Base-by-base conservation (phyloP, 352 stramenopile species). In the Phytophthora constricta region DNA sequence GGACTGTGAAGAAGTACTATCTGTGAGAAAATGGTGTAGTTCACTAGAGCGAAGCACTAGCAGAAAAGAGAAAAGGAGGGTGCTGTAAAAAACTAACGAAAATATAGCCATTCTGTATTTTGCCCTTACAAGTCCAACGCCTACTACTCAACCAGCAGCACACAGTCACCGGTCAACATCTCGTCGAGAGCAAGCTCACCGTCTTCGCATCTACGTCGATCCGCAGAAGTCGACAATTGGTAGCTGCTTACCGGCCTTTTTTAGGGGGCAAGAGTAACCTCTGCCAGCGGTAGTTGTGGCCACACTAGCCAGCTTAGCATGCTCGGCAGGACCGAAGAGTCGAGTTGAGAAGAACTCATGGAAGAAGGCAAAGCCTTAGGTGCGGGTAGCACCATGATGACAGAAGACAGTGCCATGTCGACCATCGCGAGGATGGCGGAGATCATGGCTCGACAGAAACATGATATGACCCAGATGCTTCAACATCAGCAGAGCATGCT, bases 21-120 rank as follows among this genome's bases (percentile, higher is more conserved):
- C n/a, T 23, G 9, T 13, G 13, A 26, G 42, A 8, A 20, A 27
- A 14, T 27, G 9, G 13, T 0, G 8, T 8, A 28, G 16, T 28
- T 9, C 26, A 7, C 31, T 37, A 37, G 31, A 37, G 31, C 31
- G 31, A 37, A 11, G 31, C 31, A 37, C 31, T 37, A 37, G 31
- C 7, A 37, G 31, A 37, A 37, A 37, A 37, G 31, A 37, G 31
- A 37, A 37, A 37, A 7, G 13, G 31, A 37, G 31, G 31, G 31
- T 11, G 7, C 13, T 37, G 7, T 13, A 13, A 37, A 11, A 37
- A 37, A 37, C 31, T 11, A 37, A 37, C 31, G 13, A 37, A 37
- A 37, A 37, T 37, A 37, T 37, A 37, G 7, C 13, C 31, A 37
- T 37, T 68, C 5, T 48, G 53, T 45, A 34, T 64, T 46, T 56